phyloP scores from a whole-genome alignment of 352 stramenopile species.

The Pythium rishiriense region DNA sequence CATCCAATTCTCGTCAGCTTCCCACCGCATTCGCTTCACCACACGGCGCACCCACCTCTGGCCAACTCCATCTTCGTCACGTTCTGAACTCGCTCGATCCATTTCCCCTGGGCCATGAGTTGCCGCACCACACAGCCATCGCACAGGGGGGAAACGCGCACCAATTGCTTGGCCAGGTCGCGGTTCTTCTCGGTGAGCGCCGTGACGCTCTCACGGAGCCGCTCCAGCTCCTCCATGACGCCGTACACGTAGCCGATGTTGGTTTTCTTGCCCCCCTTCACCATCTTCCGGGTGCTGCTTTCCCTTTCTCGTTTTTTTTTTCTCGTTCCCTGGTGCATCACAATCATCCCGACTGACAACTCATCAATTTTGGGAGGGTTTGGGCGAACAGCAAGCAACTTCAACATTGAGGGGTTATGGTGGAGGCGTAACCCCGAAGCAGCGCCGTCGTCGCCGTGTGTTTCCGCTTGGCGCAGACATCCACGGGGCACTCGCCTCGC shows the following conservation, averaged over 20 bases:
- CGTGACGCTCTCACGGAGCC: constrained; percentile 44
- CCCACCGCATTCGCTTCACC: too few species aligned
- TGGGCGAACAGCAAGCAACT: constrained; percentile 13
- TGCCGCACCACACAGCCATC: not conserved
- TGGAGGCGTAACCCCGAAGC: constrained; percentile 8
- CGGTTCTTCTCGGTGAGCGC: constrained; percentile 57
- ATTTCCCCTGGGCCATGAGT: not conserved
- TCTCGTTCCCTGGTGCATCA: constrained; percentile 5
- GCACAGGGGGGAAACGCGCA: constrained; percentile 7
- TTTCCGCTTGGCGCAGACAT: constrained; percentile 21
- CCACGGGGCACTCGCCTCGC: constrained; percentile 15
- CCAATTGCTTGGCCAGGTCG: constrained; percentile 65
- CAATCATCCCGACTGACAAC: not conserved
- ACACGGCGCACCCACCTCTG: constrained; percentile 29
- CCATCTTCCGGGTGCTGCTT: constrained; percentile 17
- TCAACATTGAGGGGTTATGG: constrained; percentile 21
- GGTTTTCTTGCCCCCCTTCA: constrained; percentile 25
- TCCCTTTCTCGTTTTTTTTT: not conserved
- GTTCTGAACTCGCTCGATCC: constrained; percentile 34
- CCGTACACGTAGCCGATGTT: constrained; percentile 54
- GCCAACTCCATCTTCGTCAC: constrained; percentile 53
- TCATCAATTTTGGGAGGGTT: constrained; percentile 23
- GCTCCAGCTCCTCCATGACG: constrained; percentile 65
- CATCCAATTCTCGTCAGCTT: not conserved
- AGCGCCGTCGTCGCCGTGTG: constrained; percentile 22